Evolutionary conservation across 179 eudicot species (phyloP), one percentile per base, ranked within the genome.

Genomic region (Carnegiea gigantea): DNA sequence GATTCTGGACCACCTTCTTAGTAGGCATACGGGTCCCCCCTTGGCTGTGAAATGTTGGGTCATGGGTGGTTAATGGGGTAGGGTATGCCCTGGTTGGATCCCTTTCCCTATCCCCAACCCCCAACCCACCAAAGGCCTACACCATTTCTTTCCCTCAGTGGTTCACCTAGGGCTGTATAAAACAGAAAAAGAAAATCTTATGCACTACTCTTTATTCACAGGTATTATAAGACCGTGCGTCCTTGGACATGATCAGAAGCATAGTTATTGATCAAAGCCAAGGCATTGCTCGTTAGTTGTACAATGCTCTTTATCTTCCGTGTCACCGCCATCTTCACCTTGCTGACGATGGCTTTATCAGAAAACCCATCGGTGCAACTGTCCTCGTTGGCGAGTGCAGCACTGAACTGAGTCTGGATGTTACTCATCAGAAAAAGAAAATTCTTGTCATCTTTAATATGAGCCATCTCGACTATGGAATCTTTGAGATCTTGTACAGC

Each of bases 221-320:
- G 7, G 9, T 17, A 9, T 57, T 14, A 17, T 18, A 57, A 36
- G 3, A 17, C 9, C 3, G 4, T 23, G 30, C 11, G 5, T 23
- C 9, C 77, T 65, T 79, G 79, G 62, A 70, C 59, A 20, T 36
- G 77, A 23, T 67, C 24, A 77, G 83, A 79, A 82, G 86, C 85
- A 80, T 78, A 83, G 78, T 49, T 64, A 44, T 83, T 85, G 75
- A 86, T 82, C 81, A 88, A 81, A 75, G 88, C 82, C 81, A 86
- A 80, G 12, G 88, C 88, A 68, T 88, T 88, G 44, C 90, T 88
- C 0, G 90, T 88, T 76, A 86, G 30, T 15, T 84, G 87, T 0
- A 81, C 86, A 36, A 82, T 38, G 5, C 81, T 82, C 71, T 80
- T 28, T 1, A 84, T 82, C 73, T 60, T 51, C 36, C 68, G 79